phyloP scores from a whole-genome alignment of 768 basidiomycete species.

The Tulasnella sp. region DNA sequence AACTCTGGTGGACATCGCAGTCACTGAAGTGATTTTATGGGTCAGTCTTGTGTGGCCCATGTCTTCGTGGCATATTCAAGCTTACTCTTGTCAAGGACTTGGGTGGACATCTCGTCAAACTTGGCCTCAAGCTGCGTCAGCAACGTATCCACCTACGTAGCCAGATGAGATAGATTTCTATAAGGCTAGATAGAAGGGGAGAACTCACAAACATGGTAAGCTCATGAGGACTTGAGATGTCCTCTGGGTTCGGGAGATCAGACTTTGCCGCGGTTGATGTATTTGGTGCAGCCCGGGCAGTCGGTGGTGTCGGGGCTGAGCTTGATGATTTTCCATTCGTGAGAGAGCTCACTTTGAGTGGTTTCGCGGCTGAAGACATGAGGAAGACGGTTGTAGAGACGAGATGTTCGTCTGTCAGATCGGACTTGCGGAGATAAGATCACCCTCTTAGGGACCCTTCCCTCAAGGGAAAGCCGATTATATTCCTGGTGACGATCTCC shows the following conservation, averaged over 20 bases:
- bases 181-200: constrained; percentile 3
- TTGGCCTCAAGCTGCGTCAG: constrained; percentile 80
- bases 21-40: constrained; percentile 45
- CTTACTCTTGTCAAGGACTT: constrained; percentile 77
- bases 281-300: not conserved
- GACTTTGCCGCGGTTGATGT: not conserved
- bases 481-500: not conserved
- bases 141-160: constrained; percentile 73
- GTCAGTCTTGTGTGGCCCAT: constrained; percentile 4
- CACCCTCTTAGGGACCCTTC: not conserved
- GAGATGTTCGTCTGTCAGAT: not conserved
- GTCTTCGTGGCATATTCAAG: not conserved
- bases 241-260: constrained; percentile 31
- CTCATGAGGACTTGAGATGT: constrained; percentile 89
- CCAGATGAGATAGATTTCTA: not conserved
- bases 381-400: not conserved
- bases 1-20: constrained; percentile 83
- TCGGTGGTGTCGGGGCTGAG: not conserved
- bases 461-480: not conserved
- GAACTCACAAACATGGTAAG: constrained; percentile 80
- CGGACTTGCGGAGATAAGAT: not conserved
- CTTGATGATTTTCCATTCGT: constrained; percentile 7
- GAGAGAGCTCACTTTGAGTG: constrained; percentile 2
- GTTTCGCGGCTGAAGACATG: constrained; percentile 12
- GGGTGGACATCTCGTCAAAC: constrained; percentile 87